Percentiles rank a stretch among this genome's conserved stretches.
Conservation (phyloP, 2,329 filamentous ascomycete species). For the Xylariaceae sp. region DNA sequence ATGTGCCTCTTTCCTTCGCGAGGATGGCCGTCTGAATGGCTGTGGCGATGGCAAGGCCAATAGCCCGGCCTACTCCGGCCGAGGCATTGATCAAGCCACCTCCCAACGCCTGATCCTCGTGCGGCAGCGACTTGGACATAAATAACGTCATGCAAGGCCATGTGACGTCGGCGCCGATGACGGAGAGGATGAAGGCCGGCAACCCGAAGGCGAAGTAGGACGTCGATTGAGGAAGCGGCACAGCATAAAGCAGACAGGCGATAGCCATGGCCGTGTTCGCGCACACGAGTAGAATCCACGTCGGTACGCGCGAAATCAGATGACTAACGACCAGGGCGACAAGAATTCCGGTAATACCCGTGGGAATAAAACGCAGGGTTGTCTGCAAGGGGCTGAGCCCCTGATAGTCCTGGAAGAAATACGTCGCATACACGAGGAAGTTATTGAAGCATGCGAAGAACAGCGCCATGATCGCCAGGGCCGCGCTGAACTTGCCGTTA, state of each 20-base stretch:
- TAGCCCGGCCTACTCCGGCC: slow-evolving; percentile 60
- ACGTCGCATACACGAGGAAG: slow-evolving; percentile 63
- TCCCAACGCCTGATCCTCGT: slow-evolving; percentile 62
- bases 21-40: slow-evolving; percentile 61
- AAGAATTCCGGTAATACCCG: slow-evolving; percentile 56
- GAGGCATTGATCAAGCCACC: slow-evolving; percentile 65
- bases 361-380: slow-evolving; percentile 64
- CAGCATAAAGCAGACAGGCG: slow-evolving; percentile 57
- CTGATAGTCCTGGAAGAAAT: slow-evolving; percentile 66
- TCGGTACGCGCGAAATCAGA: slow-evolving; percentile 55
- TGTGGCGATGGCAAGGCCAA: slow-evolving; percentile 62
- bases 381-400: slow-evolving; percentile 60
- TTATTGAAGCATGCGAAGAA: slow-evolving; percentile 68
- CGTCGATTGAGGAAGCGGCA: slow-evolving; percentile 56
- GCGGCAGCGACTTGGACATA: slow-evolving; percentile 57
- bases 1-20: slow-evolving; percentile 43
- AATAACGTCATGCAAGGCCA: slow-evolving; percentile 64
- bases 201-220: slow-evolving; percentile 66
- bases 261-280: slow-evolving; percentile 54
- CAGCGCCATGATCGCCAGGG: slow-evolving; percentile 60
- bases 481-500: slow-evolving; percentile 56
- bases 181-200: slow-evolving; percentile 61
- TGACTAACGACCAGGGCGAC: slow-evolving; percentile 53
- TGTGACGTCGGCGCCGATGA: slow-evolving; percentile 62
- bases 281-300: slow-evolving; percentile 53